phyloP scores from a whole-genome alignment of 116 monocot genomes.

The Papilionanthe hybrid region DNA sequence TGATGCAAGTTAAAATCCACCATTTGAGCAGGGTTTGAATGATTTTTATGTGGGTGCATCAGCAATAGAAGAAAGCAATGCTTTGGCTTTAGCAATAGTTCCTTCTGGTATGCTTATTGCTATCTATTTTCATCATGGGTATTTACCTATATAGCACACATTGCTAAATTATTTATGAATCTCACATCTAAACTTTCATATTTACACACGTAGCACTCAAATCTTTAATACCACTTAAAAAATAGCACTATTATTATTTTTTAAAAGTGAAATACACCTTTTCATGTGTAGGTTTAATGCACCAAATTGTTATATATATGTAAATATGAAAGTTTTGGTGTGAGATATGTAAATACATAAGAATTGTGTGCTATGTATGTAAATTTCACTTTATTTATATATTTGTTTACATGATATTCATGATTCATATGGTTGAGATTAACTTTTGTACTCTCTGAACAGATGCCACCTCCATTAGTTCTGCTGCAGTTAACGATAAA shows the following conservation, averaged over 20 bases:
- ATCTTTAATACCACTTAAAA: too few species aligned
- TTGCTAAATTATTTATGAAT: too few species aligned
- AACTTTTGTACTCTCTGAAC: neutral
- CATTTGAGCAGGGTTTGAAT: constrained; percentile 42
- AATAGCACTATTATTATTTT: too few species aligned
- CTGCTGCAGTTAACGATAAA: constrained; percentile 30
- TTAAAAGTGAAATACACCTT: too few species aligned
- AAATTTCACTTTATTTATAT: neutral
- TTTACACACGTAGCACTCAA: too few species aligned
- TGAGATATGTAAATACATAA: too few species aligned
- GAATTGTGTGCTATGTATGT: too few species aligned
- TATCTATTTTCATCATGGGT: neutral
- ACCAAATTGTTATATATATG: too few species aligned
- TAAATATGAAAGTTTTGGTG: too few species aligned
- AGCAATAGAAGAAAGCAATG: constrained; percentile 69
- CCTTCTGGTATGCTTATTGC: constrained; percentile 40
- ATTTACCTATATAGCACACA: too few species aligned
- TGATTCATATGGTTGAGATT: constrained; percentile 1
- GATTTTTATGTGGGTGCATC: constrained; percentile 47
- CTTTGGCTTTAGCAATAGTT: constrained; percentile 61
- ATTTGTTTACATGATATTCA: neutral
- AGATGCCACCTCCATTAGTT: constrained; percentile 16
- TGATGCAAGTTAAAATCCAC: neutral
- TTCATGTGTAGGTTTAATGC: too few species aligned
- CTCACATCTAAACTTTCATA: too few species aligned